Percentiles rank a stretch among this genome's conserved stretches.
phyloP scores from a whole-genome alignment of 169 alveolate genomes.

The Plasmodium blacklocki region DNA sequence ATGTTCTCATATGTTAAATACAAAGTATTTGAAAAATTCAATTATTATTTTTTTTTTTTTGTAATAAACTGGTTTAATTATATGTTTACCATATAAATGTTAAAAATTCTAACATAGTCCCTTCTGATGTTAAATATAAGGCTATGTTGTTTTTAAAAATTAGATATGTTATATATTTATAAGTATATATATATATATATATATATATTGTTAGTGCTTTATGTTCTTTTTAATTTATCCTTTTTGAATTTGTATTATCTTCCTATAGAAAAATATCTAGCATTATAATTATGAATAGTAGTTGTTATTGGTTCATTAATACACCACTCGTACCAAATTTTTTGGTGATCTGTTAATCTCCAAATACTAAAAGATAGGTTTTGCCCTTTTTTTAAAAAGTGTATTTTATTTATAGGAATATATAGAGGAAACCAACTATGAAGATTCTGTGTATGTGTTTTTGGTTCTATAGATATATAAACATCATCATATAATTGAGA shows the following conservation, averaged over 20 bases:
- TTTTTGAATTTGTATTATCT: constrained; percentile 3
- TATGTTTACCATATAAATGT: no score
- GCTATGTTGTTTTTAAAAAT: no score
- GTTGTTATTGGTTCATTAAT: constrained; percentile 62
- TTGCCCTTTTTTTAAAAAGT: constrained; percentile 77
- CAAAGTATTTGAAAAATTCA: no score
- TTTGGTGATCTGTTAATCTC: constrained; percentile 80
- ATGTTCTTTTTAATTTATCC: background rate
- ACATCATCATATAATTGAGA: constrained; percentile 78
- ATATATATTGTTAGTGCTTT: no score
- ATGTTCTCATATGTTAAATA: no score
- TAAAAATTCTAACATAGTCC: no score
- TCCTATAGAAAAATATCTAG: constrained; percentile 61
- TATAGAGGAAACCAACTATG: constrained; percentile 87
- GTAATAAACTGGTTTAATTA: no score
- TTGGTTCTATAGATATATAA: constrained; percentile 82
- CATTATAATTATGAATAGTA: constrained; percentile 58
- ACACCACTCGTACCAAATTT: constrained; percentile 88
- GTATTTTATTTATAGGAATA: constrained; percentile 80
- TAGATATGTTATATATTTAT: no score
- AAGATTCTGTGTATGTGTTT: constrained; percentile 62
- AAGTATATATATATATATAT: no score
- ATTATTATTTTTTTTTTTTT: no score
- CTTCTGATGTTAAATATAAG: no score
- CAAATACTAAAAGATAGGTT: constrained; percentile 81